Percentiles rank a stretch among this genome's conserved stretches.
Evolutionary conservation across 2,329 filamentous ascomycete species (phyloP).

Genomic region (Colletotrichum sojae): DNA sequence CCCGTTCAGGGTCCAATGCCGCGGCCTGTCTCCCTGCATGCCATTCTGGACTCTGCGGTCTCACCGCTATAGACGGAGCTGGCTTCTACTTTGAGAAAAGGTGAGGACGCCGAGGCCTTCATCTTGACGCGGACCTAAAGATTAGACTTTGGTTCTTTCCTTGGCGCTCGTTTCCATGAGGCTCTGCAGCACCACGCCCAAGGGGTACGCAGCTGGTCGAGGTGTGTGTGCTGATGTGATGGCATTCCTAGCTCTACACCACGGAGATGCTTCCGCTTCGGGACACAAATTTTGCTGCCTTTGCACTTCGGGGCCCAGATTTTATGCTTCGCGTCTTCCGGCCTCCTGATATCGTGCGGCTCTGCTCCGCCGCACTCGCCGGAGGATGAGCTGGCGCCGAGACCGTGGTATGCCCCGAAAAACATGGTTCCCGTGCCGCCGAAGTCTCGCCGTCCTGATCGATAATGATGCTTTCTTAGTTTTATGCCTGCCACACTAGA

Average conservation of each 20-base stretch:
- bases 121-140: background rate
- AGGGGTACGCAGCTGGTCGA: constrained; percentile 14
- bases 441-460: constrained; percentile 20
- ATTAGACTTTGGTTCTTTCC: constrained; percentile 21
- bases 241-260: constrained; percentile 13
- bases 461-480: constrained; percentile 24
- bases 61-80: constrained; percentile 25
- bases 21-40: constrained; percentile 31
- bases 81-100: constrained; percentile 25
- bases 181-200: constrained; percentile 31
- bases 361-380: constrained; percentile 17
- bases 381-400: constrained; percentile 10
- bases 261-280: constrained; percentile 35
- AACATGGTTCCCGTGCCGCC: constrained; percentile 15
- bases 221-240: constrained; percentile 2
- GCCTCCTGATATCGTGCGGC: constrained; percentile 10
- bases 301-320: constrained; percentile 16
- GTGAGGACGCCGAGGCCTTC: constrained; percentile 12
- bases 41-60: constrained; percentile 17
- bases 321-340: constrained; percentile 9
- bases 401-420: constrained; percentile 12
- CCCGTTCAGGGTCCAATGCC: constrained; percentile 31
- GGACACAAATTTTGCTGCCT: constrained; percentile 27
- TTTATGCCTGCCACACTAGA: constrained; percentile 14
- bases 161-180: constrained; percentile 34